Evolutionary conservation across 1,284 basidiomycete genomes (phyloP).

Genomic region (Austroboletus rostrupii): DNA sequence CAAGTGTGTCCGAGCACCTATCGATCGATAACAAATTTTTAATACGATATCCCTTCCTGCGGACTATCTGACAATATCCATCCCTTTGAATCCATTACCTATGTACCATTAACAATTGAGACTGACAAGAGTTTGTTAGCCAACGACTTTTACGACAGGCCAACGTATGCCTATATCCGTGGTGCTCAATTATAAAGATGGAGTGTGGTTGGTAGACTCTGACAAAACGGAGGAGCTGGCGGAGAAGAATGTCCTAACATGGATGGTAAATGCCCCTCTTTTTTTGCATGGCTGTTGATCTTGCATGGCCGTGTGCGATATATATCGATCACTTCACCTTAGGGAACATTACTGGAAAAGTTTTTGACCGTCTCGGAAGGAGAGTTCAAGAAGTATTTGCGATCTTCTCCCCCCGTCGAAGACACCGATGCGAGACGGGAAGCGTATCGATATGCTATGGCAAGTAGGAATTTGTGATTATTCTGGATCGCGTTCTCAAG

Average conservation of each 20-base stretch:
- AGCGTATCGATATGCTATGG: constrained; percentile 83
- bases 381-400: constrained; percentile 66
- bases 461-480: constrained; percentile 26
- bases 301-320: too few species aligned
- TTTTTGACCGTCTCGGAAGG: constrained; percentile 69
- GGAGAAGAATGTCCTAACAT: constrained; percentile 73
- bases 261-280: constrained; percentile 56
- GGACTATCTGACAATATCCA: too few species aligned
- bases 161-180: constrained; percentile 80
- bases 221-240: constrained; percentile 47
- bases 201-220: constrained; percentile 80
- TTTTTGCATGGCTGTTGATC: background rate
- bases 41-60: background rate
- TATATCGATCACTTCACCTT: background rate
- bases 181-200: constrained; percentile 59
- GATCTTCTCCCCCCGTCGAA: constrained; percentile 36
- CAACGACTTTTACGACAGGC: constrained; percentile 70
- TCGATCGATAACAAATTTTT: background rate
- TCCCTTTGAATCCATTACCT: too few species aligned
- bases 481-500: background rate
- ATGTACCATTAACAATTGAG: background rate
- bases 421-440: constrained; percentile 46
- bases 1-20: constrained; percentile 31
- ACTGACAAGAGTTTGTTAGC: constrained; percentile 35
- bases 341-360: constrained; percentile 90